Evolutionary conservation across 2,329 filamentous ascomycete species (phyloP).

Genomic region (Zelopaecilomyces penicillatus): DNA sequence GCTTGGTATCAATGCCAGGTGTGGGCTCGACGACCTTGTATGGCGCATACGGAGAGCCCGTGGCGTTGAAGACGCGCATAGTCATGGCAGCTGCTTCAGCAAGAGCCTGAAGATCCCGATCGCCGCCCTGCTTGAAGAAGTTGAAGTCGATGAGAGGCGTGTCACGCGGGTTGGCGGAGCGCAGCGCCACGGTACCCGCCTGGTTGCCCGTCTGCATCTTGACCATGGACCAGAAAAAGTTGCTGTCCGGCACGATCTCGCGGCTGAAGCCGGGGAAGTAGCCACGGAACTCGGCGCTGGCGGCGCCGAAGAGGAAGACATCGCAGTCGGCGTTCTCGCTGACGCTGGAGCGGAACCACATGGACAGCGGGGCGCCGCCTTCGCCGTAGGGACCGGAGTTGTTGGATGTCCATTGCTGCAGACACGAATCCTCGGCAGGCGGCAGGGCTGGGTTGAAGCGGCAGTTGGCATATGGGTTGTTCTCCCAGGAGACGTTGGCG

Average conservation of each 20-base stretch:
- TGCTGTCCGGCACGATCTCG: not conserved
- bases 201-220: conserved; percentile 56
- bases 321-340: conserved; percentile 19
- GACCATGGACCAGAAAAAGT: conserved; percentile 31
- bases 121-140: conserved; percentile 33
- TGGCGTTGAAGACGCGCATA: not conserved
- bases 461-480: conserved; percentile 14
- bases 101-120: not conserved
- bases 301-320: conserved; percentile 21
- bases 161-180: conserved; percentile 12
- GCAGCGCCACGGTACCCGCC: conserved; percentile 26
- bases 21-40: conserved; percentile 8
- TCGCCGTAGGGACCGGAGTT: conserved; percentile 16
- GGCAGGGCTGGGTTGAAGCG: conserved; percentile 16
- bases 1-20: not conserved
- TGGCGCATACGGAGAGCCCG: not conserved
- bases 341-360: conserved; percentile 20
- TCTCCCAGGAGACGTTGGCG: conserved; percentile 8
- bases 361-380: conserved; percentile 14
- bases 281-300: conserved; percentile 18
- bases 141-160: conserved; percentile 21
- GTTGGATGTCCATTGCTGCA: conserved; percentile 20
- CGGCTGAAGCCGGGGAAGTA: conserved; percentile 19
- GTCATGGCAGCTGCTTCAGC: not conserved
- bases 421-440: conserved; percentile 22